Evolutionary conservation across 1,139 yeast species (phyloP).

Genomic region (Pichia inconspicua): DNA sequence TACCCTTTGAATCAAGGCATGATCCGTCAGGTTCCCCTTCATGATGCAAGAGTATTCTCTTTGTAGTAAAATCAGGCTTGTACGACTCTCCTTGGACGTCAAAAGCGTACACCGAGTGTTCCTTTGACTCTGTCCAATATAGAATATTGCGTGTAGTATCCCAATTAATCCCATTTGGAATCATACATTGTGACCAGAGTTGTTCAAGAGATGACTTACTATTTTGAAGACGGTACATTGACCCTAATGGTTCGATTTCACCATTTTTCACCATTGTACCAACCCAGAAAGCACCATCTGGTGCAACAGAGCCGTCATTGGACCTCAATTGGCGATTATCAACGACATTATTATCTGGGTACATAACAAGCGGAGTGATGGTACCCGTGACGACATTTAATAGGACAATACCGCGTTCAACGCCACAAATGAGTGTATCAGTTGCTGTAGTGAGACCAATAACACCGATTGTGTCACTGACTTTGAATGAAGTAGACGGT

Average conservation of each 20-base stretch:
- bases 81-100: conserved; percentile 44
- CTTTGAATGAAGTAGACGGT: conserved; percentile 18
- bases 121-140: conserved; percentile 68
- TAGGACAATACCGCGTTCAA: conserved; percentile 48
- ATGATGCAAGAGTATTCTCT: conserved; percentile 28
- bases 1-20: conserved; percentile 52
- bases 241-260: conserved; percentile 34
- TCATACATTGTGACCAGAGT: conserved; percentile 34
- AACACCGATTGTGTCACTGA: conserved; percentile 48
- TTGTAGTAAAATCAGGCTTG: conserved; percentile 35
- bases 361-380: conserved; percentile 39
- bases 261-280: conserved; percentile 57
- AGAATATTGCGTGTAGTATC: conserved; percentile 36
- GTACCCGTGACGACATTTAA: conserved; percentile 37
- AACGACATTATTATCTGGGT: conserved; percentile 31
- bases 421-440: conserved; percentile 42
- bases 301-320: conserved; percentile 67
- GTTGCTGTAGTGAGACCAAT: conserved; percentile 47
- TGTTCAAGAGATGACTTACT: conserved; percentile 22
- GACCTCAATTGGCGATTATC: conserved; percentile 42
- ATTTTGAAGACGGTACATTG: conserved; percentile 35
- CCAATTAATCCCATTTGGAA: conserved; percentile 82
- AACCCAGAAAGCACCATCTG: conserved; percentile 61
- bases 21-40: conserved; percentile 73
- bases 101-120: conserved; percentile 50